A percentile compares a stretch with the other conserved stretches of the same genome.
Conservation (phyloP, 768 basidiomycete genomes). For the Phlebiopsis gigantea region DNA sequence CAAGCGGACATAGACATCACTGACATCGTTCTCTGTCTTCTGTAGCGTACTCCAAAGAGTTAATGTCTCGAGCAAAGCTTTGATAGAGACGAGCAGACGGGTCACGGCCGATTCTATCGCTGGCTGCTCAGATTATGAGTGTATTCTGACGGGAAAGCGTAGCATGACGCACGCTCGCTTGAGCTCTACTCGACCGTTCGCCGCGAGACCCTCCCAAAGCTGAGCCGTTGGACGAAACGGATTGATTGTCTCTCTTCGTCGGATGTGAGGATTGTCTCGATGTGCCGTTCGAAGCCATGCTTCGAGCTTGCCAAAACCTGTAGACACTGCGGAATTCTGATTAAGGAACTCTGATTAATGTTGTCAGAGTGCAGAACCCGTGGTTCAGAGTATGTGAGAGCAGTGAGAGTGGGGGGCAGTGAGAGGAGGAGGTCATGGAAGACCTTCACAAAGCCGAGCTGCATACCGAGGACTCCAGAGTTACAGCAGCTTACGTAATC, state of each 20-base stretch:
- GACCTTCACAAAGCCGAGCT: too few relatives aligned
- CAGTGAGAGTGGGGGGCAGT: too few relatives aligned
- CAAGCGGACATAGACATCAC: conserved; percentile 93
- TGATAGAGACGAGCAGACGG: conserved; percentile 88
- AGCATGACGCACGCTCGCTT: conserved; percentile 24
- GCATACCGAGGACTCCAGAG: too few relatives aligned
- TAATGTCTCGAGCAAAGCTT: conserved; percentile 86
- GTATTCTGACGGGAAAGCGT: conserved; percentile 3
- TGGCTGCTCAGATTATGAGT: conserved; percentile 40
- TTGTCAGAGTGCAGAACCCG: too few relatives aligned
- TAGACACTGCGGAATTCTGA: too few relatives aligned
- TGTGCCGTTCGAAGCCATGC: conserved; percentile 5
- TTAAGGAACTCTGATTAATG: too few relatives aligned
- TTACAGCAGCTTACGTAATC: neutral
- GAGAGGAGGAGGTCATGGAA: too few relatives aligned
- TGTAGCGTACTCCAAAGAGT: conserved; percentile 77
- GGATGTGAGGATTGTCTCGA: conserved; percentile 26
- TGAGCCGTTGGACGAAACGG: conserved; percentile 44
- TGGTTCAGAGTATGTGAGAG: too few relatives aligned
- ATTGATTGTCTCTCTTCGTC: conserved; percentile 49
- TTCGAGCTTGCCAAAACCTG: neutral
- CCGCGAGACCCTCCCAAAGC: conserved; percentile 29
- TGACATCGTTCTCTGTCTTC: conserved; percentile 76
- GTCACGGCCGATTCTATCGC: conserved; percentile 91
- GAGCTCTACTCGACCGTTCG: conserved; percentile 36